phyloP scores from a whole-genome alignment of 179 eudicot species.

The Vitellaria paradoxa region DNA sequence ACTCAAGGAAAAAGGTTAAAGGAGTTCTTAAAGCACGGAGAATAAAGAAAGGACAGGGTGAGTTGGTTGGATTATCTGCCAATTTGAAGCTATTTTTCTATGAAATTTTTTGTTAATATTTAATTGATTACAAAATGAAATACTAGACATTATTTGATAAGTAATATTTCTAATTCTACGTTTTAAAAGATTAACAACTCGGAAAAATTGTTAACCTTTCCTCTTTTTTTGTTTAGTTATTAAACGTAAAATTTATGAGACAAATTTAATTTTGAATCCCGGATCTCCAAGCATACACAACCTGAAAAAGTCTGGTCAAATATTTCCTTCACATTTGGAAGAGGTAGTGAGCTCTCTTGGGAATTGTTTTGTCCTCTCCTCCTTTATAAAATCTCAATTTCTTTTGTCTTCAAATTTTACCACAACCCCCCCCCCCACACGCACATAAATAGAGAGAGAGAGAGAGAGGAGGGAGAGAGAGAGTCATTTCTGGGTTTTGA shows the following conservation, averaged over 20 bases:
- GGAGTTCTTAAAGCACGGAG: conserved; percentile 11
- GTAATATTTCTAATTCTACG: no score
- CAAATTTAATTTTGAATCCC: no score
- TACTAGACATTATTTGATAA: no score
- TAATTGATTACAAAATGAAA: no score
- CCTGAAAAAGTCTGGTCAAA: background rate
- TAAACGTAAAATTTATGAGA: no score
- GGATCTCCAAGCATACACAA: no score
- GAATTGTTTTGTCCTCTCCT: background rate
- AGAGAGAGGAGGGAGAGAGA: background rate
- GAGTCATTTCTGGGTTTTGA: conserved; percentile 13
- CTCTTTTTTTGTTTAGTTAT: no score
- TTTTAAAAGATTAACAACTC: no score
- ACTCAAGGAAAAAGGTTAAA: background rate
- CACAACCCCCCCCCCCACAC: background rate
- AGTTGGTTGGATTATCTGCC: conserved; percentile 24
- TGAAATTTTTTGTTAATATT: no score
- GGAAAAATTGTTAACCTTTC: no score
- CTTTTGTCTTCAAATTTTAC: background rate
- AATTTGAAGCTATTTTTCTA: background rate
- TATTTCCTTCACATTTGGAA: conserved; percentile 25
- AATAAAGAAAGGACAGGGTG: conserved; percentile 8
- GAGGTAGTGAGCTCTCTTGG: background rate
- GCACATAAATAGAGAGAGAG: background rate
- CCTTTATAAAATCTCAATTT: background rate